Conservation (phyloP, 805 yeast species). For the Suhomyces sp. region DNA sequence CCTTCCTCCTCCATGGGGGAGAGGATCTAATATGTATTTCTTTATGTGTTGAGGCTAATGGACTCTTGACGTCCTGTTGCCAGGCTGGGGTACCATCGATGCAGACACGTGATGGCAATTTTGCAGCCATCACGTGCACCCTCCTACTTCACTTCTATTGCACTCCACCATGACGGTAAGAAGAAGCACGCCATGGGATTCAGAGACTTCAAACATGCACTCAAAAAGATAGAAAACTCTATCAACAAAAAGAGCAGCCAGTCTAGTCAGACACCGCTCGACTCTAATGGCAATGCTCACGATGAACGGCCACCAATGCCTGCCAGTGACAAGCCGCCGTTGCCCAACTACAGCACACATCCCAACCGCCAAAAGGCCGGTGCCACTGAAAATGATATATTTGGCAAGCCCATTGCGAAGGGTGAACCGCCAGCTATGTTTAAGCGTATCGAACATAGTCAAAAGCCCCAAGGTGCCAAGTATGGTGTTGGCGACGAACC, state of each 20-base stretch:
- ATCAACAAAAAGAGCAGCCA: neutral
- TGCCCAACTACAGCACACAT: neutral
- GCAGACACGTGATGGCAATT: neutral
- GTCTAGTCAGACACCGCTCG: neutral
- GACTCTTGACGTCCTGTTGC: neutral
- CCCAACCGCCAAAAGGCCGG: neutral
- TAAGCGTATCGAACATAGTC: slow-evolving; percentile 29
- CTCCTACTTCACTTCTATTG: neutral
- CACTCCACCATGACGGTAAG: neutral
- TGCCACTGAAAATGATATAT: slow-evolving; percentile 24
- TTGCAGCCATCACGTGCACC: neutral
- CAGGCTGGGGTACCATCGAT: neutral
- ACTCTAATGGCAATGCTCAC: neutral
- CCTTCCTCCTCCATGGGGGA: too few species aligned
- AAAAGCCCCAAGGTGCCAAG: slow-evolving; percentile 32
- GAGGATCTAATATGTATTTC: too few species aligned
- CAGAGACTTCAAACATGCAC: slow-evolving; percentile 21
- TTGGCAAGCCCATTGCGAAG: slow-evolving; percentile 41
- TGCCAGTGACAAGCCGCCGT: slow-evolving; percentile 1
- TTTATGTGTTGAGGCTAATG: too few species aligned
- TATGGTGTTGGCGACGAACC: slow-evolving; percentile 32
- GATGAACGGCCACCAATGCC: slow-evolving; percentile 3
- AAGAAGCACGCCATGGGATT: slow-evolving; percentile 19
- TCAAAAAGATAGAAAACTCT: slow-evolving; percentile 18
- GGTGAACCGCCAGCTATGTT: slow-evolving; percentile 46